Percentiles rank a stretch among this genome's conserved stretches.
Conservation (phyloP, 306 rosid species). For the Bauhinia variegata region DNA sequence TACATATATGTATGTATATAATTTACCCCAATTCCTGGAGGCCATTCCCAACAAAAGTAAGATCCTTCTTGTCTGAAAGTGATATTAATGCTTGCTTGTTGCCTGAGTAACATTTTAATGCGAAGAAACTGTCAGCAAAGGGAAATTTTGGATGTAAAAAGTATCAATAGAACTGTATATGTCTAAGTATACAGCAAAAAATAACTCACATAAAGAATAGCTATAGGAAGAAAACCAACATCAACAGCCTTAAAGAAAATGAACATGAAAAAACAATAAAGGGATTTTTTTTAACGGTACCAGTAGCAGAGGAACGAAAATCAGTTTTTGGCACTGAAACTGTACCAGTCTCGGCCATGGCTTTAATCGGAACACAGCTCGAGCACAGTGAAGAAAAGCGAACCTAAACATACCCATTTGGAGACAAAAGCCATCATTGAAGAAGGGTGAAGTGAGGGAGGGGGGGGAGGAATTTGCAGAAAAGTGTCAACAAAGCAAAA, state of each 20-base stretch:
- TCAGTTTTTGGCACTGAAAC: conserved; percentile 34
- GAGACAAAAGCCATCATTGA: conserved; percentile 22
- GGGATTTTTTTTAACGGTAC: conserved; percentile 34
- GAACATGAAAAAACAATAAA: neutral
- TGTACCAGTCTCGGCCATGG: conserved; percentile 62
- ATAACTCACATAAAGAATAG: too few species aligned
- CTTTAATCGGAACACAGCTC: conserved; percentile 49
- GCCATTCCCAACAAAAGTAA: conserved; percentile 74
- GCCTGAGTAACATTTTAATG: conserved; percentile 44
- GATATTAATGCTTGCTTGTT: conserved; percentile 83
- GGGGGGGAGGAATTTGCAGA: neutral
- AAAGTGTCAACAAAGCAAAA: neutral
- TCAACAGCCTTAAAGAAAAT: too few species aligned
- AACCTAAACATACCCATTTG: conserved; percentile 31
- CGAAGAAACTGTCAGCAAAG: neutral
- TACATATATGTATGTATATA: neutral
- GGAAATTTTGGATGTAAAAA: too few species aligned
- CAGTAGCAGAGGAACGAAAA: conserved; percentile 43
- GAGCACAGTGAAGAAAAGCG: conserved; percentile 38
- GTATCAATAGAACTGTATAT: too few species aligned
- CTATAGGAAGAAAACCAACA: too few species aligned
- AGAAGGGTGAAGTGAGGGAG: neutral
- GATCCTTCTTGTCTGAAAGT: conserved; percentile 85
- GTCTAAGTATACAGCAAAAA: too few species aligned
- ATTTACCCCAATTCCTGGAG: conserved; percentile 84